A percentile compares a stretch with the other conserved stretches of the same genome.
These are phyloP conservation scores for Camelina laxa DNA, from an alignment of 345 rosid genomes.

Conservation along the genomic window DNA sequence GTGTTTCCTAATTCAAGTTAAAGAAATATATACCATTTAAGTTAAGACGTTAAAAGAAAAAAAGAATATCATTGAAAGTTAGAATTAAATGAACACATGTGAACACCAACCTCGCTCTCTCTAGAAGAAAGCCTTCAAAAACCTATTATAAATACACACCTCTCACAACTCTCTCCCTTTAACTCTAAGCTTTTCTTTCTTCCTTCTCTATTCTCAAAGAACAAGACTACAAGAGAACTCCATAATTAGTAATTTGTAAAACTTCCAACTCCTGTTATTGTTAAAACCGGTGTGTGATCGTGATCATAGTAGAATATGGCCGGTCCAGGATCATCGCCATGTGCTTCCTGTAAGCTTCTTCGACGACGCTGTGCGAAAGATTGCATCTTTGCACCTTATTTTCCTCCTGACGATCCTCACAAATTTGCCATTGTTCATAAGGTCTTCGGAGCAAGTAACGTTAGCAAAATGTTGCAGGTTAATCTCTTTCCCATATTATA, in stretches of 20 bases:
- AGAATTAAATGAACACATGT: conserved; percentile 48
- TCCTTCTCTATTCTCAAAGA: conserved; percentile 19
- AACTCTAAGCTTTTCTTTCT: conserved; percentile 43
- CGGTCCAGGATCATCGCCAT: conserved; percentile 68
- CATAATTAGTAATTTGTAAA: not conserved
- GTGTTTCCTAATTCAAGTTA: not conserved
- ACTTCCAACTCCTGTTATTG: not conserved
- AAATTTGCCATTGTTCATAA: conserved; percentile 87
- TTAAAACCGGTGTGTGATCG: not conserved
- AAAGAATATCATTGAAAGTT: conserved; percentile 31
- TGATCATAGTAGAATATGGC: conserved; percentile 44
- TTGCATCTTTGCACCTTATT: conserved; percentile 90
- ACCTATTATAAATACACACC: conserved; percentile 60
- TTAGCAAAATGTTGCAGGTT: conserved; percentile 91
- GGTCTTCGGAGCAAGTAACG: conserved; percentile 88
- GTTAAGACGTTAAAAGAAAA: not conserved
- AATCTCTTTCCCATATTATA: conserved; percentile 11
- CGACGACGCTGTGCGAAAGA: conserved; percentile 81
- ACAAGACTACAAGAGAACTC: conserved; percentile 28
- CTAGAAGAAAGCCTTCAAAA: conserved; percentile 33
- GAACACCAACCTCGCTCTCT: conserved; percentile 22
- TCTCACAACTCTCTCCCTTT: conserved; percentile 45
- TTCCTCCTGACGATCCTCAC: conserved; percentile 82
- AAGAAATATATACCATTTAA: not conserved
- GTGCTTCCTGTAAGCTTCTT: conserved; percentile 83